These are phyloP conservation scores for Capillidium rhysosporum DNA, from an alignment of 371 early-diverging fungal genomes.

Conservation along the genomic window DNA sequence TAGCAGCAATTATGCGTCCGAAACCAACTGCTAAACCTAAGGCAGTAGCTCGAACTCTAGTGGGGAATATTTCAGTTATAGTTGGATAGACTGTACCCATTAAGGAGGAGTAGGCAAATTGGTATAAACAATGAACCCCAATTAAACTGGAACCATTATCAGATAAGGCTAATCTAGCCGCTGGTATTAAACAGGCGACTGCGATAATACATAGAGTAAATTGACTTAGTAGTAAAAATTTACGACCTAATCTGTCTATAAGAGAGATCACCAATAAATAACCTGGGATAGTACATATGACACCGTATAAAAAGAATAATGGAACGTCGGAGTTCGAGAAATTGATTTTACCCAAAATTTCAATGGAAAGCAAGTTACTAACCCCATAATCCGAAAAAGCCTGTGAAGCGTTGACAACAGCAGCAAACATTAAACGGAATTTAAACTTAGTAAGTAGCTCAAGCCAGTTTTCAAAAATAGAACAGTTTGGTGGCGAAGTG, in stretches of 20 bases:
- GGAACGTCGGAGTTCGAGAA: conserved; percentile 1
- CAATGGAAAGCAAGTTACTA: conserved; percentile 7
- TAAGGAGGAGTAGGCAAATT: background rate
- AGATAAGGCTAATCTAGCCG: background rate
- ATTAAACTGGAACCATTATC: background rate
- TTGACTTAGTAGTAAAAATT: conserved; percentile 1
- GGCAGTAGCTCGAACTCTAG: conserved; percentile 4
- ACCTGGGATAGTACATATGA: conserved; percentile 5
- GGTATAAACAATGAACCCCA: background rate
- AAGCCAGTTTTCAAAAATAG: no score
- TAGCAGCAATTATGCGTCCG: conserved; percentile 7
- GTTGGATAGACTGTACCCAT: conserved; percentile 3
- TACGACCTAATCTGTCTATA: conserved; percentile 6
- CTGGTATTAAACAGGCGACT: conserved; percentile 6
- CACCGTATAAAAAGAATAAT: conserved; percentile 4
- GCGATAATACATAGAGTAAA: conserved; percentile 7
- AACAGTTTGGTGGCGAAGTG: background rate
- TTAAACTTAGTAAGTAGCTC: background rate
- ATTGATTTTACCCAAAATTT: background rate
- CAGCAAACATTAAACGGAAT: background rate
- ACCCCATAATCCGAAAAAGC: conserved; percentile 9
- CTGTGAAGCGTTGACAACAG: conserved; percentile 7
- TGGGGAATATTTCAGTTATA: conserved; percentile 6
- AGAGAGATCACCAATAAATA: background rate
- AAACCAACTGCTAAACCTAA: conserved; percentile 8